phyloP scores from a whole-genome alignment of 2,329 filamentous ascomycete species.

The Akanthomyces uredinophilus region DNA sequence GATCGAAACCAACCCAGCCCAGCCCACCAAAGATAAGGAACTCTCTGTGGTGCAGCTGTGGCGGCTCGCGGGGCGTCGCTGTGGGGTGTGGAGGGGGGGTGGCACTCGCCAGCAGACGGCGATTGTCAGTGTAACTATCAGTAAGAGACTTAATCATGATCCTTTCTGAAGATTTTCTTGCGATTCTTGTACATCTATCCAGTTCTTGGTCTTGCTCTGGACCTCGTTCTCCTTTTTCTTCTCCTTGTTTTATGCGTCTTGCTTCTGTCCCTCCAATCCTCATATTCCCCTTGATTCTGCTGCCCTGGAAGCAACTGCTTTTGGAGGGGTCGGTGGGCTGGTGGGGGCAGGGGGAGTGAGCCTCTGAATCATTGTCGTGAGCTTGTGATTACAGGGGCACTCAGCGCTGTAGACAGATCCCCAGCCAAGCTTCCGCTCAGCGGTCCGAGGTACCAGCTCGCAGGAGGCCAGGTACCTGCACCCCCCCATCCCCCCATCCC shows the following conservation, averaged over 20 bases:
- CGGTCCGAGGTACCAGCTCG: neutral
- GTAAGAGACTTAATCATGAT: too few relatives aligned
- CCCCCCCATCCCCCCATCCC: neutral
- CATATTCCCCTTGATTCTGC: too few relatives aligned
- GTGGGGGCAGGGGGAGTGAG: neutral
- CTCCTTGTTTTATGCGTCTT: too few relatives aligned
- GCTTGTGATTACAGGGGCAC: neutral
- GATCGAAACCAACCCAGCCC: constrained; percentile 7
- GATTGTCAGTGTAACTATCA: too few relatives aligned
- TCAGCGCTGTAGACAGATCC: neutral
- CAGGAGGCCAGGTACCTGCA: neutral
- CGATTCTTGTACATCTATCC: too few relatives aligned
- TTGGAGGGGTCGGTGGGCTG: neutral
- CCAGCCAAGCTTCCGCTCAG: neutral
- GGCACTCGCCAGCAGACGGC: neutral
- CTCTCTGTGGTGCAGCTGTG: neutral
- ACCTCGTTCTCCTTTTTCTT: too few relatives aligned
- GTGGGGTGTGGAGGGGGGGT: neutral
- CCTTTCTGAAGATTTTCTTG: too few relatives aligned
- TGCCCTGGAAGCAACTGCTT: too few relatives aligned
- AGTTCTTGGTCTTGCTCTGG: too few relatives aligned
- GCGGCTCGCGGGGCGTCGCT: neutral
- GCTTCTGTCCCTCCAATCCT: too few relatives aligned
- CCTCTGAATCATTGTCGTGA: neutral
- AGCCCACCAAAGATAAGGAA: constrained; percentile 13